Base-by-base conservation (phyloP, 257 asterid genomes). In the Primulina huaijiensis region DNA sequence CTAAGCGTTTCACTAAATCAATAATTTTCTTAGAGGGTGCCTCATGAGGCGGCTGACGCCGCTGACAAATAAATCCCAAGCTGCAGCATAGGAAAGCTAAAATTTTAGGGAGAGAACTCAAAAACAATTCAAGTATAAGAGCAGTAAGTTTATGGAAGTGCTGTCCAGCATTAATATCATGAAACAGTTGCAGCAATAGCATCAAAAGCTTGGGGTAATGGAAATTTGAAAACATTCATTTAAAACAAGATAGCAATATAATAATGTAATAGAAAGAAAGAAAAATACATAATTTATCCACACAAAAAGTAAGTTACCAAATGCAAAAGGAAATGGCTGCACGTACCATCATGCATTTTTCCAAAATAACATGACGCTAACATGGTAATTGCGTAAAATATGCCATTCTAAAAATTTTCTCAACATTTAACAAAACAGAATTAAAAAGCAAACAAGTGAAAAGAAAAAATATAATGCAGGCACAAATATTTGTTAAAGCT, bases 1-100 rank as follows among this genome's bases (percentile, higher is more conserved):
- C 98, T 63, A 92, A 74, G 64, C 97, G 95, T 83, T 64, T 82
- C 71, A 85, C 97, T 77, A 92, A 70, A 69, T 90, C 97, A 1
- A 78, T 1, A 74, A 90, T 69, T 82, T 69, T 90, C 88, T 72
- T 82, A 56, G 60, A 67, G 53, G 95, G 80, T 75, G 78, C 83
- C 63, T 84, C 95, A 50, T 78, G 86, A 74, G 88, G 69, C 60
- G 80, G 90, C 59, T 80, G 95, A 65, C 87, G 86, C 62, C 89
- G 84, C 77, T 81, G 90, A 84, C 76, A 79, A 43, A 92, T 78
- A 80, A 81, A 78, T 0, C 78, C 90, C 81, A 65, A 81, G 72
- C 96, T 91, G 92, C 80, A 82, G 75, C 60, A 71, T 29, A 72
- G 70, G 57, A 81, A 79, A 68, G 65, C 70, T 65, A 67, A 60